Percentiles rank a stretch among this genome's conserved stretches.
Evolutionary conservation across 2,329 filamentous ascomycete species (phyloP).

Genomic region (Aspergillus ochraceus): DNA sequence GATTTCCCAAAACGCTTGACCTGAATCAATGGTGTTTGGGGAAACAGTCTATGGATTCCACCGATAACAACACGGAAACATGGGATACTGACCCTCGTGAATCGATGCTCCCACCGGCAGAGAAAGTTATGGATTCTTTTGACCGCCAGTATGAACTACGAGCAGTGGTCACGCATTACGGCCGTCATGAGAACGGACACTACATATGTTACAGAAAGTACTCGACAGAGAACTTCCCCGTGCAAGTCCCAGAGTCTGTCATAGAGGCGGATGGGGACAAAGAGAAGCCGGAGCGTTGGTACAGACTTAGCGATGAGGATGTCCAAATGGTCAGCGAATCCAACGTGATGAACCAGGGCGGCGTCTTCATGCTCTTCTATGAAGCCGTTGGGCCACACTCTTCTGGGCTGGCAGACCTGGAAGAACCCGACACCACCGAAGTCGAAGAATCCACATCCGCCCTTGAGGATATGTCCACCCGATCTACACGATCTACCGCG

Average conservation of each 20-base stretch:
- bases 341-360: constrained; percentile 70
- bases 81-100: constrained; percentile 69
- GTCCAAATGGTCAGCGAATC: constrained; percentile 74
- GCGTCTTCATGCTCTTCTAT: constrained; percentile 97
- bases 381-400: constrained; percentile 61
- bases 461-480: constrained; percentile 27
- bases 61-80: constrained; percentile 55
- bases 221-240: constrained; percentile 42
- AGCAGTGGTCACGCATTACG: constrained; percentile 85
- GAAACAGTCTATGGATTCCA: constrained; percentile 39
- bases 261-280: constrained; percentile 34
- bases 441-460: constrained; percentile 20
- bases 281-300: constrained; percentile 66
- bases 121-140: constrained; percentile 52
- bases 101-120: constrained; percentile 71
- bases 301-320: constrained; percentile 85
- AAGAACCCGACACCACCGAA: constrained; percentile 4
- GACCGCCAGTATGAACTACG: constrained; percentile 68
- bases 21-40: constrained; percentile 84
- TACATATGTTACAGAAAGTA: constrained; percentile 88
- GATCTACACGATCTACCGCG: constrained; percentile 25
- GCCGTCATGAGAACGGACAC: constrained; percentile 90
- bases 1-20: constrained; percentile 73
- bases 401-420: not conserved
- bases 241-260: constrained; percentile 30